Evolutionary conservation across 2,329 filamentous ascomycete genomes (phyloP).

Genomic region (Xylariaceae sp.): DNA sequence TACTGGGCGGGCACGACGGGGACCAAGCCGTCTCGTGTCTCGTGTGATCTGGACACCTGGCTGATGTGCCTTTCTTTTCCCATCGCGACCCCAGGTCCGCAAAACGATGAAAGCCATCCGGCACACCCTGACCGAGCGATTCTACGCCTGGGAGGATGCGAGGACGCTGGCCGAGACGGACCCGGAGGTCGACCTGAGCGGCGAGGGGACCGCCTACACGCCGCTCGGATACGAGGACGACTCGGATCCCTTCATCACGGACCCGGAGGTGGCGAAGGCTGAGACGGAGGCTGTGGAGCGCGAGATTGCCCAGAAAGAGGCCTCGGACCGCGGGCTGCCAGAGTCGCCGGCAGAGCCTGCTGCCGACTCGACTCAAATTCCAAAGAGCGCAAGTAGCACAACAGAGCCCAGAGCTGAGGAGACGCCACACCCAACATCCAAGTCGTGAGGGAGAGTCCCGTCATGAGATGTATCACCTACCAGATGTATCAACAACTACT

Average conservation of each 20-base stretch:
- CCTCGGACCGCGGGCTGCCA: slow-evolving; percentile 5
- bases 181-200: slow-evolving; percentile 55
- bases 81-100: slow-evolving; percentile 51
- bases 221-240: slow-evolving; percentile 32
- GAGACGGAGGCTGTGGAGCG: slow-evolving; percentile 24
- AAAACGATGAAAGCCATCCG: slow-evolving; percentile 77
- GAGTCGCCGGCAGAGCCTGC: slow-evolving; percentile 7
- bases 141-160: slow-evolving; percentile 80
- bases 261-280: slow-evolving; percentile 10
- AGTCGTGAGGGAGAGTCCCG: no score
- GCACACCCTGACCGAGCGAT: slow-evolving; percentile 78
- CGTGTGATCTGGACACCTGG: no score
- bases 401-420: no score
- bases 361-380: no score
- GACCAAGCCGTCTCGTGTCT: no score
- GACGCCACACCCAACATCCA: no score
- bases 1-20: not conserved
- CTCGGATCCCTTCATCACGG: no score
- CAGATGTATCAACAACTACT: no score
- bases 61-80: no score
- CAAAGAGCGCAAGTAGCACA: no score
- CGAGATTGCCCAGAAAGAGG: slow-evolving; percentile 6
- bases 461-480: no score
- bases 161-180: slow-evolving; percentile 57
- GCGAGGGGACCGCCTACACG: slow-evolving; percentile 41